Evolutionary conservation across 768 basidiomycete genomes (phyloP).

Genomic region (Epithele typhae): DNA sequence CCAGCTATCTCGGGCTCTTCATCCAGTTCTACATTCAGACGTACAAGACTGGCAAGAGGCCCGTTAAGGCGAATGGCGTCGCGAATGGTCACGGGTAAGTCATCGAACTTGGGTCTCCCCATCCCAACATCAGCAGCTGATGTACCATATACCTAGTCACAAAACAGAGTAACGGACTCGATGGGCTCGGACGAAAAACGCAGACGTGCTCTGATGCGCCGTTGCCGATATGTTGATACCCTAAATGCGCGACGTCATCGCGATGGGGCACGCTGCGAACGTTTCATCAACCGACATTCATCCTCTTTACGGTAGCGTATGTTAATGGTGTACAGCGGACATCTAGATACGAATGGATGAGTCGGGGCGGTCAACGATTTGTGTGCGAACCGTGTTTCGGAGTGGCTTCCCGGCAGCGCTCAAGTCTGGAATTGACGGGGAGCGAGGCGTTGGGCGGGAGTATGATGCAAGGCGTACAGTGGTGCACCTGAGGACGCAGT

Average conservation of each 20-base stretch:
- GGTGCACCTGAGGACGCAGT: no score
- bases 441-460: no score
- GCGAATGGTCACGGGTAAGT: conserved; percentile 34
- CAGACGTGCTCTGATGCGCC: conserved; percentile 1
- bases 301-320: conserved; percentile 12
- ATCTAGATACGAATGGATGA: no score
- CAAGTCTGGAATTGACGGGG: no score
- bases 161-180: conserved; percentile 31
- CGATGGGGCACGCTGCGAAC: background rate
- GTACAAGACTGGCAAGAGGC: conserved; percentile 49
- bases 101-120: no score
- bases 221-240: conserved; percentile 16
- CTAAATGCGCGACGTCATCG: conserved; percentile 12
- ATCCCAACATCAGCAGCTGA: background rate
- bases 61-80: conserved; percentile 45
- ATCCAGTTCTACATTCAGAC: conserved; percentile 92
- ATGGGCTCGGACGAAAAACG: conserved; percentile 1
- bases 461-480: no score
- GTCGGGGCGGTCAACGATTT: no score
- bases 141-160: conserved; percentile 19
- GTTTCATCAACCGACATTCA: conserved; percentile 9
- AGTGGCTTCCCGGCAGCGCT: no score
- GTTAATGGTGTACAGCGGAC: conserved; percentile 14
- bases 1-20: conserved; percentile 90
- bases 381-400: no score